Percentiles rank a stretch among this genome's conserved stretches.
Evolutionary conservation across 805 yeast genomes (phyloP).

Genomic region (Metschnikowia colocasiae): DNA sequence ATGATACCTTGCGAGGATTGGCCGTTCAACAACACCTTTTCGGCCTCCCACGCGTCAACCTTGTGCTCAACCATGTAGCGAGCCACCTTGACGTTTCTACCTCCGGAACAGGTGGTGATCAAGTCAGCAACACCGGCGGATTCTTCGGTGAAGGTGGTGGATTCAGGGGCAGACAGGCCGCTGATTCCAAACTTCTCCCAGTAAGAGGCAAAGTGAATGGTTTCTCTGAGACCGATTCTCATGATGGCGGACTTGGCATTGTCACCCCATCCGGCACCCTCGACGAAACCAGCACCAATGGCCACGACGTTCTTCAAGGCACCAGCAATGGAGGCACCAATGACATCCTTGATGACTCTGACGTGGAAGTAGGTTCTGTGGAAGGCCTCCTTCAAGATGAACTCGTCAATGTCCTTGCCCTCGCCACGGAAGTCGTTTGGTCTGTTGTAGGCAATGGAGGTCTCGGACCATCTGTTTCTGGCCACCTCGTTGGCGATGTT

Average conservation of each 20-base stretch:
- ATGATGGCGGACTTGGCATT: constrained; percentile 47
- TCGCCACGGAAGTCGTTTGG: constrained; percentile 40
- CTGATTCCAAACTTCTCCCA: constrained; percentile 22
- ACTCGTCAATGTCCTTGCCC: constrained; percentile 40
- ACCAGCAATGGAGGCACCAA: constrained; percentile 46
- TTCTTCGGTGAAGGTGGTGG: constrained; percentile 42
- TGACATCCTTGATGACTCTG: constrained; percentile 42
- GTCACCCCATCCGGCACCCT: constrained; percentile 49
- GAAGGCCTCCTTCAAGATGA: constrained; percentile 40
- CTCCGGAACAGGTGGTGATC: constrained; percentile 46
- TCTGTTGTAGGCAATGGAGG: constrained; percentile 40
- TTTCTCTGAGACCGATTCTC: constrained; percentile 44
- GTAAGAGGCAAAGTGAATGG: constrained; percentile 37
- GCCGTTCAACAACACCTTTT: constrained; percentile 42
- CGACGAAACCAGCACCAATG: constrained; percentile 44
- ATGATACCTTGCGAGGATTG: constrained; percentile 46
- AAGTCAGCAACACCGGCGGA: constrained; percentile 48
- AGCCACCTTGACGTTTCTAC: constrained; percentile 46
- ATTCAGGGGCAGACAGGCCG: constrained; percentile 32
- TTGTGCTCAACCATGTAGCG: constrained; percentile 44
- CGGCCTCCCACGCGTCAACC: constrained; percentile 40
- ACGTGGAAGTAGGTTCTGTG: constrained; percentile 47
- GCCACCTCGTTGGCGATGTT: constrained; percentile 47
- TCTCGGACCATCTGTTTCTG: constrained; percentile 45
- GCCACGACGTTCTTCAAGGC: constrained; percentile 47